Conservation (phyloP, 1,284 basidiomycete genomes). For the Irpex rosettiformis region DNA sequence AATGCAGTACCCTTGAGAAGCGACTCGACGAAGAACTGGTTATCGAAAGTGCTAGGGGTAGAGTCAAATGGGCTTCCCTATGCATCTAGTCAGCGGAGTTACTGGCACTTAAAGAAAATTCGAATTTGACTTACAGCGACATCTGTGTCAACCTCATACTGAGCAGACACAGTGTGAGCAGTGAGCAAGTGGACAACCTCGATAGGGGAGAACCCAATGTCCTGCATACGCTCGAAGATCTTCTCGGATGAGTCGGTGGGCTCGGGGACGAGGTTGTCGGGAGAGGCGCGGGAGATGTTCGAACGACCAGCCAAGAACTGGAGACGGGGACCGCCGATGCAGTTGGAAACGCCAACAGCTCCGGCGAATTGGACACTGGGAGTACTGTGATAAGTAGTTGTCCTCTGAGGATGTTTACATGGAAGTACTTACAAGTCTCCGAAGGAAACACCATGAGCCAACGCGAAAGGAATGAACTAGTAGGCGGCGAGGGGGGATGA, state of each 20-base stretch:
- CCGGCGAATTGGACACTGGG: slow-evolving; percentile 28
- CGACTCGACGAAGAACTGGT: slow-evolving; percentile 16
- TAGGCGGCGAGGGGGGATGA: no score
- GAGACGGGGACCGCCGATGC: slow-evolving; percentile 26
- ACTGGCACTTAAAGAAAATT: neutral
- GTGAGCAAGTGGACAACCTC: slow-evolving; percentile 26
- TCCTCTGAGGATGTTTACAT: neutral
- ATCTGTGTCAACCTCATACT: neutral
- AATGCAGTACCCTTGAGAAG: slow-evolving; percentile 29
- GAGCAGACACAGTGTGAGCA: slow-evolving; percentile 14
- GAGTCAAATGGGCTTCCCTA: slow-evolving; percentile 2
- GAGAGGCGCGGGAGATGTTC: slow-evolving; percentile 14
- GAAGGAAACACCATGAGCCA: slow-evolving; percentile 24
- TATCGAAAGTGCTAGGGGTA: neutral
- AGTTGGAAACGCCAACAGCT: slow-evolving; percentile 28
- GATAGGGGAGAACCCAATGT: slow-evolving; percentile 23
- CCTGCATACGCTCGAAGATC: slow-evolving; percentile 27
- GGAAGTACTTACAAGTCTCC: slow-evolving; percentile 26
- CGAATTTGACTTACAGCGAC: neutral
- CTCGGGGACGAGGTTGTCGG: slow-evolving; percentile 24
- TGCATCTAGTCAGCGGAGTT: neutral
- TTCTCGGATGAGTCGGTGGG: slow-evolving; percentile 22
- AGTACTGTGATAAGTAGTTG: neutral
- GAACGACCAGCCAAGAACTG: slow-evolving; percentile 23
- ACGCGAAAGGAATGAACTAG: slow-evolving; percentile 16